Conservation (phyloP, 2,329 filamentous ascomycete species). For the Fusarium foetens region DNA sequence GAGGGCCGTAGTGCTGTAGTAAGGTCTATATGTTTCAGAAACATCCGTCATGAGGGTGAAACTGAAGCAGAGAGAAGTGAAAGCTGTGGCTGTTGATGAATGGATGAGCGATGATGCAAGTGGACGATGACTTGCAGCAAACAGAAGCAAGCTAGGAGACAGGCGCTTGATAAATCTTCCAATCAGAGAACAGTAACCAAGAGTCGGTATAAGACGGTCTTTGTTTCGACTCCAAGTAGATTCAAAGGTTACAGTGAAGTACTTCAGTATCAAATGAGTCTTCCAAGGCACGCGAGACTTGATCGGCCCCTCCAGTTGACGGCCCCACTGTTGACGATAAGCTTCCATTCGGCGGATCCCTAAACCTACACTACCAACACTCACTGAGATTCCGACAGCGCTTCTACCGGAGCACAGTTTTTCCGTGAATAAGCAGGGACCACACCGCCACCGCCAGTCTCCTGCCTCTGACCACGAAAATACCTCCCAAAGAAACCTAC, state of each 20-base stretch:
- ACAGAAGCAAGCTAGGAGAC: neutral
- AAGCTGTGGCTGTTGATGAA: neutral
- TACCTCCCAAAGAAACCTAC: slow-evolving; percentile 31
- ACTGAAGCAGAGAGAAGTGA: slow-evolving; percentile 7
- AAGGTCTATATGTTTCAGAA: slow-evolving; percentile 93
- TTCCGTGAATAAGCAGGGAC: slow-evolving; percentile 42
- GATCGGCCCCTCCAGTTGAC: slow-evolving; percentile 16
- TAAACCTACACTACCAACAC: neutral
- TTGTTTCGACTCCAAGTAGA: slow-evolving; percentile 3
- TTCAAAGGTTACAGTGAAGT: slow-evolving; percentile 1
- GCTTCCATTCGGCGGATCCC: neutral
- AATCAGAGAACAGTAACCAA: neutral
- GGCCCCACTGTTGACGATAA: slow-evolving; percentile 37
- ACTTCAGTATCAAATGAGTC: slow-evolving; percentile 20
- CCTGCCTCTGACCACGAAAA: slow-evolving; percentile 35
- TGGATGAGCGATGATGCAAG: slow-evolving; percentile 36
- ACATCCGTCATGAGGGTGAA: slow-evolving; percentile 79
- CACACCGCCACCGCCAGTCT: slow-evolving; percentile 38
- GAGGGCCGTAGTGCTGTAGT: slow-evolving; percentile 95
- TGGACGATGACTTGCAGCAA: slow-evolving; percentile 26
- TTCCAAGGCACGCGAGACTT: slow-evolving; percentile 18
- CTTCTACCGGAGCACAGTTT: slow-evolving; percentile 20
- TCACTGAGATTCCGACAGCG: neutral
- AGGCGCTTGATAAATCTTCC: neutral
- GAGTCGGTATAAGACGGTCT: neutral